Conservation (phyloP, 345 rosid species). For the Arabidopsis arenosa region DNA sequence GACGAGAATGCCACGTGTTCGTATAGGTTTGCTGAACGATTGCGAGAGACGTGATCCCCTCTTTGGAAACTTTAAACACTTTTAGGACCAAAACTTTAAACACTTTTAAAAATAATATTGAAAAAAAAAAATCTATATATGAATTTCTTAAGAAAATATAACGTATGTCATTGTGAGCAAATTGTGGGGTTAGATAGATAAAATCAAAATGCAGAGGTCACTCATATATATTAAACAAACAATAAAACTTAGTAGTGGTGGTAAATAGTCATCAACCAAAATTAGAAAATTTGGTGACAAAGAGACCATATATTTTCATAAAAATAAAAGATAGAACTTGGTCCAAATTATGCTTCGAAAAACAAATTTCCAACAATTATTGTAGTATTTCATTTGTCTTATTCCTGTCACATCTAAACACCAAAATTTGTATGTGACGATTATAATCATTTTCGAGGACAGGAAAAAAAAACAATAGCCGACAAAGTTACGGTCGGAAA, state of each 20-base stretch:
- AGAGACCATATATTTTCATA: background rate
- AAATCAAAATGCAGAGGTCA: background rate
- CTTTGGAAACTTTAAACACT: constrained; percentile 16
- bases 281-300: constrained; percentile 14
- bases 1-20: constrained; percentile 39
- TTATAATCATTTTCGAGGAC: background rate
- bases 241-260: background rate
- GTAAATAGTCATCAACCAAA: constrained; percentile 23
- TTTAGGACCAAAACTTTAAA: background rate
- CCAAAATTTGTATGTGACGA: background rate
- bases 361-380: background rate
- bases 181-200: background rate
- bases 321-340: constrained; percentile 13
- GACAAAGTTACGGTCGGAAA: background rate
- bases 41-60: constrained; percentile 40
- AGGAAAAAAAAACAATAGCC: background rate
- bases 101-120: background rate
- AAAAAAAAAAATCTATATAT: background rate
- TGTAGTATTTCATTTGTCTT: background rate
- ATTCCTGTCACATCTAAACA: constrained; percentile 1
- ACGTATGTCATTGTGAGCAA: background rate
- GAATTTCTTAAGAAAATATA: background rate
- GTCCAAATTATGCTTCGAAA: constrained; percentile 4
- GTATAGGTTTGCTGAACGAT: background rate
- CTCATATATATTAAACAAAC: background rate